Base-by-base conservation (phyloP, 805 yeast species). In the Blastobotrys muscicola region DNA sequence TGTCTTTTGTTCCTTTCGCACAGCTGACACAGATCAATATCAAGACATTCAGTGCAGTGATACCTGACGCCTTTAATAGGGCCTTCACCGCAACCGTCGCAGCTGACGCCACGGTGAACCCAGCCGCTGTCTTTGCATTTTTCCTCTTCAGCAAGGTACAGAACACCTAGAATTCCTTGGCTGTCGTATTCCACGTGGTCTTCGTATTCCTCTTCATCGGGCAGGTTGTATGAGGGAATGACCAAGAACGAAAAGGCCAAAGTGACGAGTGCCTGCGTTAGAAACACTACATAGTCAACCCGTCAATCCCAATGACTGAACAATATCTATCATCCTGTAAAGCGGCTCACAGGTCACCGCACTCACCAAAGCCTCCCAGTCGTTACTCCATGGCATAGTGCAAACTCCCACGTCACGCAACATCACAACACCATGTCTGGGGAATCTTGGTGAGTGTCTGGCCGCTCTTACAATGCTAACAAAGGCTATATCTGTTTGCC, bases 21-120 rank as follows among this genome's bases (percentile, higher is more conserved):
- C 6, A 50, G 36, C 39, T 67, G 66, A 53, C 82, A 76, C 42
- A 76, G 56, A 53, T 77, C 82, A 53, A 64, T 74, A 53, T 77
- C 74, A 3, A 55, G 54, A 52, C 82, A 76, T 29, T 74, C 69
- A 20, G 69, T 49, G 56, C 82, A 76, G 36, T 68, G 66, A 52
- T 66, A 76, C 40, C 82, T 65, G 5, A 57, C 48, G 6, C 82
- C 82, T 15, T 41, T 47, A 36, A 73, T 60, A 3, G 75, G 72
- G 15, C 50, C 36, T 16, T 45, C 43, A 8, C 60, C 56, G 42
- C 65, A 56, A 8, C 45, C 40, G 33, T 58, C 51, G 39, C 65
- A 60, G 35, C 53, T 51, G 31, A 60, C 54, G 1, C 65, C 65
- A 10, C 61, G 51, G 34, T 61, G 65, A 7, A 57, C 51, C 14